These are phyloP conservation scores for Botrytis tulipae DNA, from an alignment of 2,329 filamentous ascomycete genomes.

Conservation along the genomic window DNA sequence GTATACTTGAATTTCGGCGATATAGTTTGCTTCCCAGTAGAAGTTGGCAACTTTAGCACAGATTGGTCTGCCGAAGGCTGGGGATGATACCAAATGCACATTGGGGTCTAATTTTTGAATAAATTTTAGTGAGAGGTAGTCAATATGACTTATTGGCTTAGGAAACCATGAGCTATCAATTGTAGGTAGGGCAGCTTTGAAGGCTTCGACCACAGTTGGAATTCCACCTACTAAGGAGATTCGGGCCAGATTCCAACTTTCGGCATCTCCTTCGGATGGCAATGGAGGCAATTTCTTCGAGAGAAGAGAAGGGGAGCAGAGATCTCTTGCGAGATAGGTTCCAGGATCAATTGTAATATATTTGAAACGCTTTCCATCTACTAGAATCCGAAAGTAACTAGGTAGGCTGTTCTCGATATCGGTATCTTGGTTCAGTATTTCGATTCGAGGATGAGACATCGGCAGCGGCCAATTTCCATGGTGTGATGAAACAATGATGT, in stretches of 20 bases:
- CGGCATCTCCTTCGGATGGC: constrained; percentile 38
- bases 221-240: constrained; percentile 35
- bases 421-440: constrained; percentile 24
- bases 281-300: constrained; percentile 41
- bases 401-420: constrained; percentile 20
- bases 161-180: constrained; percentile 41
- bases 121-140: constrained; percentile 40
- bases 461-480: not conserved
- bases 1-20: constrained; percentile 28
- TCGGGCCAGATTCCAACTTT: constrained; percentile 42
- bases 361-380: constrained; percentile 38
- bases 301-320: constrained; percentile 40
- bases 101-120: constrained; percentile 24
- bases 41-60: not conserved
- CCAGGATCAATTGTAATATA: constrained; percentile 44
- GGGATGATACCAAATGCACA: constrained; percentile 25
- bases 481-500: not conserved
- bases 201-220: constrained; percentile 34
- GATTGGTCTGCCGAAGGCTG: constrained; percentile 25
- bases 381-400: constrained; percentile 24
- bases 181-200: constrained; percentile 35
- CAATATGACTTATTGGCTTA: constrained; percentile 31
- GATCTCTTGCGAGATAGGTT: constrained; percentile 38
- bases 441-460: not conserved
- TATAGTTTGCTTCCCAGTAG: not conserved